Conservation (phyloP, 371 early-diverging fungal genomes). For the Catenaria anguillulae region DNA sequence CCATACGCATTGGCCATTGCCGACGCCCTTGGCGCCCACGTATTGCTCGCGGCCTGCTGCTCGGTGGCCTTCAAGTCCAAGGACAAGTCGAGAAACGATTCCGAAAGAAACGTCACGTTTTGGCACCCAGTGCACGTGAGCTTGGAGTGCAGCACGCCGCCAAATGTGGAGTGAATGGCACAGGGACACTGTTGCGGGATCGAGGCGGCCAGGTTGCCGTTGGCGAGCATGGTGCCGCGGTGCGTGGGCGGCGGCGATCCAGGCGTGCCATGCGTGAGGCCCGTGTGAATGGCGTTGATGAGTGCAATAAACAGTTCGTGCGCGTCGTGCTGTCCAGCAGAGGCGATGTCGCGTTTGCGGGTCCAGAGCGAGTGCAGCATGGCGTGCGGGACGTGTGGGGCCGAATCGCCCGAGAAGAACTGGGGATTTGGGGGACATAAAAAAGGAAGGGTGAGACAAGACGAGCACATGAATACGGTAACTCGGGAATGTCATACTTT, state of each 20-base stretch:
- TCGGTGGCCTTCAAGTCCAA: constrained; percentile 41
- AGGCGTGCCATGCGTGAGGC: constrained; percentile 11
- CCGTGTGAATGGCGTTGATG: constrained; percentile 63
- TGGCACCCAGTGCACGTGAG: constrained; percentile 75
- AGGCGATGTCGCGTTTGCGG: constrained; percentile 66
- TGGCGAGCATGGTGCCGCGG: not conserved
- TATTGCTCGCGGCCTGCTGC: constrained; percentile 6
- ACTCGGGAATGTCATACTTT: too few relatives aligned
- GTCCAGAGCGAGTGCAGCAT: constrained; percentile 83
- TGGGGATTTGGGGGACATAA: too few relatives aligned
- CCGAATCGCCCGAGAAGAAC: constrained; percentile 42
- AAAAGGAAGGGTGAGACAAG: too few relatives aligned
- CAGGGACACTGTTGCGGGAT: constrained; percentile 72
- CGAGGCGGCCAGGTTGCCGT: not conserved
- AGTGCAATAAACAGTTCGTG: constrained; percentile 90
- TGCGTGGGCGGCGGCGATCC: not conserved
- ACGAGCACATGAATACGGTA: too few relatives aligned
- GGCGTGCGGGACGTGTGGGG: constrained; percentile 65
- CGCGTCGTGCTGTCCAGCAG: constrained; percentile 89
- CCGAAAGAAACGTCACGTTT: constrained; percentile 57
- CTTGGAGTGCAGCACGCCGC: constrained; percentile 71
- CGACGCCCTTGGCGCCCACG: not conserved
- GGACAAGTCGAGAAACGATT: constrained; percentile 84
- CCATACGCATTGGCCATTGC: not conserved
- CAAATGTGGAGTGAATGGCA: constrained; percentile 79